Percentiles rank a stretch among this genome's conserved stretches.
Evolutionary conservation across 345 rosid species (phyloP).

Genomic region (Populus nigra): DNA sequence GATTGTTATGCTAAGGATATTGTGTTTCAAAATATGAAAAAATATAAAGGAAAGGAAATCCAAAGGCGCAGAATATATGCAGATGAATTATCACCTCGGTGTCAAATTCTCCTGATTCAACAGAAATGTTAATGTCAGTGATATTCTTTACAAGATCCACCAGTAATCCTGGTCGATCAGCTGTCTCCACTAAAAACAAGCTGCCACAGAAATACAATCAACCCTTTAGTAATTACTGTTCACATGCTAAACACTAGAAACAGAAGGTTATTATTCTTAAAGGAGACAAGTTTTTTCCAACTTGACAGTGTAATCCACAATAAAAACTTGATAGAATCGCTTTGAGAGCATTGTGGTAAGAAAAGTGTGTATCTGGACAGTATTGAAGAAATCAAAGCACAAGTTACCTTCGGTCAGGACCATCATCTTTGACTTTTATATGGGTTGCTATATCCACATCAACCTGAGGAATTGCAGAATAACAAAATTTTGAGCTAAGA

Average conservation of each 20-base stretch:
- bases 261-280: not conserved
- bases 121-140: constrained; percentile 70
- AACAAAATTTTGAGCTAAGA: constrained; percentile 15
- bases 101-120: constrained; percentile 96
- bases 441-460: constrained; percentile 96
- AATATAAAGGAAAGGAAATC: not conserved
- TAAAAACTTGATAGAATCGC: not conserved
- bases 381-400: constrained; percentile 12
- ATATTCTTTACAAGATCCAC: constrained; percentile 83
- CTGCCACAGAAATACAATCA: constrained; percentile 32
- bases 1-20: not conserved
- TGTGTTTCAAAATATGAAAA: not conserved
- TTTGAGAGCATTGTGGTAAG: not conserved
- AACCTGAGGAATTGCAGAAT: constrained; percentile 47
- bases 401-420: constrained; percentile 75
- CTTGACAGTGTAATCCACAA: not conserved
- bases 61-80: not conserved
- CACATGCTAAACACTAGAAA: not conserved
- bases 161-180: constrained; percentile 92
- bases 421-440: constrained; percentile 59
- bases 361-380: not conserved
- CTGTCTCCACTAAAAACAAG: constrained; percentile 83
- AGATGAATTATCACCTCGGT: constrained; percentile 65
- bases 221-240: not conserved
- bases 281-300: not conserved